phyloP scores from a whole-genome alignment of 164 flowering plant genomes.

The Stephania japonica region DNA sequence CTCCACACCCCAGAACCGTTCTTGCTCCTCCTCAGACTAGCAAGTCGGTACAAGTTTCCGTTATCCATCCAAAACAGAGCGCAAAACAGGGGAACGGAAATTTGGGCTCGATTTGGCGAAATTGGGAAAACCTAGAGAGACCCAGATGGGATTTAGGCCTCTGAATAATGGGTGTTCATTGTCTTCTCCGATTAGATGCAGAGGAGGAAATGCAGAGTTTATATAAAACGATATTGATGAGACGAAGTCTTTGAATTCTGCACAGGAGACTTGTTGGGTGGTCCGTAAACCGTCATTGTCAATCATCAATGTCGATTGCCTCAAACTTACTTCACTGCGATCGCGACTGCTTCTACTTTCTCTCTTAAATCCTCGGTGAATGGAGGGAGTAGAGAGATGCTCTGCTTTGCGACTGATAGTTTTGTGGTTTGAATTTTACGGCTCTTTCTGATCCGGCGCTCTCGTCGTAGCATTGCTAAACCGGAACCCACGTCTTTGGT shows the following conservation, averaged over 20 bases:
- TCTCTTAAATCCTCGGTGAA: neutral
- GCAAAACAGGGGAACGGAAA: no score
- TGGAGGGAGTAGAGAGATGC: no score
- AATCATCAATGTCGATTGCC: neutral
- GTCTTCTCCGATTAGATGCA: no score
- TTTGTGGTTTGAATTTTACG: neutral
- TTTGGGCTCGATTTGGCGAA: no score
- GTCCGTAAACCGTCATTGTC: neutral
- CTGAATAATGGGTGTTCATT: no score
- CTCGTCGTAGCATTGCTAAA: neutral
- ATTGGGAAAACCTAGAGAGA: no score
- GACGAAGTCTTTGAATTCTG: neutral
- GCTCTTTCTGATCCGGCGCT: neutral
- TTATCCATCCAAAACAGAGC: slow-evolving; percentile 5
- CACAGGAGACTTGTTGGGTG: neutral
- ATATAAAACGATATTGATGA: neutral
- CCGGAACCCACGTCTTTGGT: neutral
- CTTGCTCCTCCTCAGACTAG: slow-evolving; percentile 19
- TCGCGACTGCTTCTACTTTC: no score
- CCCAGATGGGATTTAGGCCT: no score
- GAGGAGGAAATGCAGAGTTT: neutral
- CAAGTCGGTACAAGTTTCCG: slow-evolving; percentile 18
- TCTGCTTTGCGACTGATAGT: neutral
- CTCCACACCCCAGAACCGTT: slow-evolving; percentile 33
- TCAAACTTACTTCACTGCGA: neutral